phyloP scores from a whole-genome alignment of 768 basidiomycete species.

The Tremella yokohamensis region DNA sequence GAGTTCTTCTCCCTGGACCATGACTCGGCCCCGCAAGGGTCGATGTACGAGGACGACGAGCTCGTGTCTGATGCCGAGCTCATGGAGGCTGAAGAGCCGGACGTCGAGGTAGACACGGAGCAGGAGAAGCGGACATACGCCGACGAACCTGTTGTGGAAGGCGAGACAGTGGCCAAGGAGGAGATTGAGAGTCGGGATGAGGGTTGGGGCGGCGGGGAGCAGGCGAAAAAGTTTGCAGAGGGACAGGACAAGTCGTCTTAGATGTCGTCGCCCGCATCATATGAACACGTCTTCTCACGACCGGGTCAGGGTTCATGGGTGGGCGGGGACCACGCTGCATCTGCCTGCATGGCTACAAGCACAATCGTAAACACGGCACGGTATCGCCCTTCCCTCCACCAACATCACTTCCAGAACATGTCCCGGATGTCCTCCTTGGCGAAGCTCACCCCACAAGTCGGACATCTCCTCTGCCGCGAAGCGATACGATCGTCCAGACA shows the following conservation, averaged over 20 bases:
- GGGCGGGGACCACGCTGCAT: too few relatives aligned
- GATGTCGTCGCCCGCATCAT: too few relatives aligned
- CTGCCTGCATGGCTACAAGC: too few relatives aligned
- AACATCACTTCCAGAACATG: slow-evolving; percentile 58
- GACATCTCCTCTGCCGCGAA: slow-evolving; percentile 90
- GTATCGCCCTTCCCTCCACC: too few relatives aligned
- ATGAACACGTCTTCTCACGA: too few relatives aligned
- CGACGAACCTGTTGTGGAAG: slow-evolving; percentile 17
- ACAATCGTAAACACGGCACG: too few relatives aligned
- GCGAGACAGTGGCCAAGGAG: slow-evolving; percentile 20
- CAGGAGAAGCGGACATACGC: slow-evolving; percentile 4
- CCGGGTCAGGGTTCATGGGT: too few relatives aligned
- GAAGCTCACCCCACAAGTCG: slow-evolving; percentile 77
- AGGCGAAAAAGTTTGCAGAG: slow-evolving; percentile 40
- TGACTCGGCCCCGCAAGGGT: too few relatives aligned
- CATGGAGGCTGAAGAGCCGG: not conserved
- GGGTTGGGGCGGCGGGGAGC: slow-evolving; percentile 34
- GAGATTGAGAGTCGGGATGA: slow-evolving; percentile 39
- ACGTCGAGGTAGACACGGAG: slow-evolving; percentile 8
- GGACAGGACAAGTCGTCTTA: slow-evolving; percentile 9
- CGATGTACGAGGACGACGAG: too few relatives aligned
- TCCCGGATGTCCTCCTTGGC: slow-evolving; percentile 76
- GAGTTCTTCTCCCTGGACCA: slow-evolving; percentile 1
- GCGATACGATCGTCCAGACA: slow-evolving; percentile 81
- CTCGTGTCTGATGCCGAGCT: too few relatives aligned